Base-by-base conservation (phyloP, 192 early-diverging fungal genomes). In the Pilaira anomala region DNA sequence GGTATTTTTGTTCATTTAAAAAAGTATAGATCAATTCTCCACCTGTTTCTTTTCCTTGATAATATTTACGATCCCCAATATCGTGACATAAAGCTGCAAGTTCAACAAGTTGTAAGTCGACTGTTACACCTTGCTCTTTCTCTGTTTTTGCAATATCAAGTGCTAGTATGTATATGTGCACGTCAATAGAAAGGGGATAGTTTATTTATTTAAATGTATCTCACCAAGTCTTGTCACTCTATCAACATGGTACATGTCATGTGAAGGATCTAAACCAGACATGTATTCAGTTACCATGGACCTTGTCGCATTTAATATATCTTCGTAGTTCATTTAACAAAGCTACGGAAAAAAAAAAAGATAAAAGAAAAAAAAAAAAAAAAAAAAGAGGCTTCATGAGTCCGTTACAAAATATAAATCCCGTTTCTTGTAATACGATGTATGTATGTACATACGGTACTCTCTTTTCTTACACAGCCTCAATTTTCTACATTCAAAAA, bases 81-180 rank as follows among this genome's bases (percentile, higher is more conserved):
- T 89, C 85, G 22, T 89, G 87, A 33, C 87, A 80, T 5, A 89
- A 73, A 5, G 84, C 85, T 0, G 87, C 85, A n/a, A 89, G 61
- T 48, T 83, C 83, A 9, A 87, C 85, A 0, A 89, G 59, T 9
- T 85, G 72, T 11, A 76, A 22, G 48, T 89, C 85, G 1, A 83
- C 60, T 0, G 44, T 49, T 13, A 73, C 56, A 28, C 72, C 71
- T 0, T 59, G 49, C n/a, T 41, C 28, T 5, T 71, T 26, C 48
- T 79, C 74, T 7, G 65, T 48, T 13, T 54, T 69, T 3, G 83
- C 80, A 18, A 82, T 71, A 54, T 77, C 68, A 19, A 79, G 30
- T 3, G 77, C 77, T 79, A 51, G 46, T 14, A n/a, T 1, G 64
- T 50, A 3, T 33, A 33, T 36, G 6, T 36, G n/a, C n/a, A n/a